A percentile compares a stretch with the other conserved stretches of the same genome.
phyloP scores from a whole-genome alignment of 306 rosid genomes.

The cucumber (Cucumis sativus) region Cucumber_9930_V3 NC_026659.2:25352501-25353000 shows the following conservation, averaged over 20 bases:
- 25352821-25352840: conserved; percentile 33
- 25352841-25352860: conserved; percentile 34
- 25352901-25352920: conserved; percentile 23
- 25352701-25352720: conserved; percentile 45
- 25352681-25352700: conserved; percentile 39
- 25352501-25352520: neutral
- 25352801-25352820: conserved; percentile 20
- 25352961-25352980: conserved; percentile 29
- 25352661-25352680: conserved; percentile 64
- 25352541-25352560: conserved; percentile 60
- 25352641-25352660: conserved; percentile 70
- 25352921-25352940: conserved; percentile 20
- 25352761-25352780: conserved; percentile 16
- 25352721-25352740: conserved; percentile 28
- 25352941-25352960: conserved; percentile 20
- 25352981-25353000: conserved; percentile 45
- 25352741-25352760: conserved; percentile 17
- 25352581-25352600: conserved; percentile 85
- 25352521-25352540: conserved; percentile 18
- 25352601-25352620: conserved; percentile 65
- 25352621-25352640: conserved; percentile 64
- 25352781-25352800: conserved; percentile 20
- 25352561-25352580: conserved; percentile 64
- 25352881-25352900: conserved; percentile 31
- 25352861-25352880: conserved; percentile 62